These are phyloP conservation scores for Epichloe gansuensis DNA, from an alignment of 2,329 filamentous ascomycete genomes.

Conservation along the genomic window DNA sequence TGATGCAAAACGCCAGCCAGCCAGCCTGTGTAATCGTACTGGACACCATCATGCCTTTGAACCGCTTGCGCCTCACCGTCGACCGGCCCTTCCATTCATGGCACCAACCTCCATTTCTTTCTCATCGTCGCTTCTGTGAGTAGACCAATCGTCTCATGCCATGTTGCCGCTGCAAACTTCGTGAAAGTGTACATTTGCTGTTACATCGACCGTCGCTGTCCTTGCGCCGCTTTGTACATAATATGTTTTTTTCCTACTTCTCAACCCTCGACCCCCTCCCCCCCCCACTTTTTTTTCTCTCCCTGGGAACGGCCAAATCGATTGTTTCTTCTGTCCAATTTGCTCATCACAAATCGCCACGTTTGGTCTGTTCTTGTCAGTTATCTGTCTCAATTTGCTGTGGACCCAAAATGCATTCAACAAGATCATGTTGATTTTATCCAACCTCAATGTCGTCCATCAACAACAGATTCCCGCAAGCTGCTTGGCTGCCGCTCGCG, in stretches of 20 bases:
- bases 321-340: not conserved
- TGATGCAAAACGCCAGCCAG: constrained; percentile 6
- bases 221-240: not conserved
- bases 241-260: not conserved
- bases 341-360: constrained; percentile 1
- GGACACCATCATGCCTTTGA: constrained; percentile 1
- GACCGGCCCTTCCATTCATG: not conserved
- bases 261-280: not conserved
- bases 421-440: constrained; percentile 5
- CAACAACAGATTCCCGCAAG: not conserved
- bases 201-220: not conserved
- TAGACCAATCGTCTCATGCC: not conserved
- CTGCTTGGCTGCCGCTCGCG: not conserved
- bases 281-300: not conserved
- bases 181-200: not conserved
- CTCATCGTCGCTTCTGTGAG: not conserved
- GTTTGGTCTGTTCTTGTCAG: constrained; percentile 1
- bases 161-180: not conserved
- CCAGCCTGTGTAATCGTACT: constrained; percentile 1
- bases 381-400: not conserved
- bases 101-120: not conserved
- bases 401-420: constrained; percentile 3
- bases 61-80: not conserved
- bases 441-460: constrained; percentile 4
- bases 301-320: not conserved